Conservation (phyloP, 805 yeast genomes). For the Myxozyma melibiosi region DNA sequence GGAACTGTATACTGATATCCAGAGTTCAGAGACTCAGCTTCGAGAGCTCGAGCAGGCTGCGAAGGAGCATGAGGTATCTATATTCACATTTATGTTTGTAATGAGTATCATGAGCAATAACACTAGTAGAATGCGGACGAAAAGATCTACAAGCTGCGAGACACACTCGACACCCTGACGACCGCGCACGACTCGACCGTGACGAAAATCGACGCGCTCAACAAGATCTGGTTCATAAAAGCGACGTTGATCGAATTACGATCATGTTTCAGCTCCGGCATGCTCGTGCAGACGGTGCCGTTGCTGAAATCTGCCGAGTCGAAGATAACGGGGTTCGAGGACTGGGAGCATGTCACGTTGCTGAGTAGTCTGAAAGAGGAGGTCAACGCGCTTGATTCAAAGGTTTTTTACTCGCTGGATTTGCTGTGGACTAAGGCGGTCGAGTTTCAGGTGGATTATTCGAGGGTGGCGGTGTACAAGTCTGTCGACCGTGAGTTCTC, state of each 20-base stretch:
- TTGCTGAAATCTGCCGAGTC: slow-evolving; percentile 24
- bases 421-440: slow-evolving; percentile 18
- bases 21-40: slow-evolving; percentile 10
- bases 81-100: background rate
- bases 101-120: background rate
- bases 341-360: slow-evolving; percentile 24
- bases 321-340: slow-evolving; percentile 23
- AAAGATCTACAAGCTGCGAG: slow-evolving; percentile 17
- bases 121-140: slow-evolving; percentile 28
- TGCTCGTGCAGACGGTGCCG: slow-evolving; percentile 20
- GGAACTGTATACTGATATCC: slow-evolving; percentile 9
- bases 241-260: slow-evolving; percentile 28
- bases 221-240: slow-evolving; percentile 27
- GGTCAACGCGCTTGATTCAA: slow-evolving; percentile 22
- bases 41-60: slow-evolving; percentile 9
- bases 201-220: slow-evolving; percentile 23
- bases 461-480: slow-evolving; percentile 3
- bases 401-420: slow-evolving; percentile 23
- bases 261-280: slow-evolving; percentile 18
- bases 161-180: slow-evolving; percentile 12
- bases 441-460: background rate
- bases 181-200: slow-evolving; percentile 1
- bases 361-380: slow-evolving; percentile 28
- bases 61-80: slow-evolving; percentile 15
- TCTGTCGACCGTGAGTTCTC: background rate